Evolutionary conservation across 495 filamentous ascomycete genomes (phyloP), one percentile per base, ranked within the genome.

Genomic region (Oidiodendron maius): DNA sequence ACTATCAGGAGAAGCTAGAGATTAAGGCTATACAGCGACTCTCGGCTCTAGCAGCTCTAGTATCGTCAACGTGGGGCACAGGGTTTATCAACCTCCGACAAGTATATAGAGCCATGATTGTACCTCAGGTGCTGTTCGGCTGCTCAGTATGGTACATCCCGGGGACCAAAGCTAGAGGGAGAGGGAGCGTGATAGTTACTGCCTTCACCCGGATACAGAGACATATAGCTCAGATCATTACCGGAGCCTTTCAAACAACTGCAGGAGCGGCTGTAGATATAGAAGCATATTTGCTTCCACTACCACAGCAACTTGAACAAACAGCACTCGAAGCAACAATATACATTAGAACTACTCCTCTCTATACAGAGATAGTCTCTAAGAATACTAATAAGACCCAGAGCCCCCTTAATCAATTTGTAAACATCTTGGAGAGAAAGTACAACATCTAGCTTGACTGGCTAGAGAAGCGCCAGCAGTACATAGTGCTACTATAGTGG

Each of bases 241-340:
- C 53, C 54, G 43, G 57, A 48, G 57, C 57, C 17, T 60, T 57
- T 26, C 48, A 40, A 21, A 57, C 49, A 56, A 60, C 57, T 36
- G 44, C 57, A 13, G 45, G 54, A 35, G 44, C 57, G 12, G 54
- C 57, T 37, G 35, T 58, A 3, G 46, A 58, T 18, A 25, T 58
- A 26, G 55, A 58, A 45, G 43, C 38, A 43, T 39, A 53, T 40
- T 41, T 57, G 28, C 54, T 57, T 24, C 54, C 54, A 12, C 6
- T 23, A n/a, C 36, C 22, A 41, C 44, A 56, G 24, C 48, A 56
- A 43, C 53, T 59, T 35, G 43, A 53, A 25, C 23, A 59, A 45
- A 56, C 49, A 17, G 37, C 38, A 42, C 15, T 52, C 3, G 53
- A 59, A 46, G 49, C 48, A 8, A 50, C 39, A 52, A 56, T 52